These are phyloP conservation scores for Vinca minor DNA, from an alignment of 257 asterid genomes.

Conservation along the genomic window DNA sequence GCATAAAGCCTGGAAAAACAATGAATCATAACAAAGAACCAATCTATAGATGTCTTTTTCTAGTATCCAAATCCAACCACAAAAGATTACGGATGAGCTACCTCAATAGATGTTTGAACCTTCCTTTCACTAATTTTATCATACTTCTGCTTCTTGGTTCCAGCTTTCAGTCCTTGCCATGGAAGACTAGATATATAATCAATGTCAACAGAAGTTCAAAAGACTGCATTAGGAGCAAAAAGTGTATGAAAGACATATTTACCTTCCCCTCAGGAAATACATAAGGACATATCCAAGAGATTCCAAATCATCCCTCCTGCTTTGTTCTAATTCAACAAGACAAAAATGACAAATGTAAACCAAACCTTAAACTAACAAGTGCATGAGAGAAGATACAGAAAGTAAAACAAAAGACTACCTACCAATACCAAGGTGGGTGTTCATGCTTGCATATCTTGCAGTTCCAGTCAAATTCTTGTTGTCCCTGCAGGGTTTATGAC, in stretches of 20 bases:
- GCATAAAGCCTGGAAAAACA: slow-evolving; percentile 55
- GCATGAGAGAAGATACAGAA: slow-evolving; percentile 9
- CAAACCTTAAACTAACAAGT: slow-evolving; percentile 8
- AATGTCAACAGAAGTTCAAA: slow-evolving; percentile 27
- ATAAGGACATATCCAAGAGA: slow-evolving; percentile 91
- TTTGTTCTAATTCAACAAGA: slow-evolving; percentile 47
- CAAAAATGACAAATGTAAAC: slow-evolving; percentile 11
- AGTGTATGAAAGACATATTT: slow-evolving; percentile 8
- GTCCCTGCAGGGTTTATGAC: slow-evolving; percentile 48
- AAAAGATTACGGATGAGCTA: slow-evolving; percentile 16
- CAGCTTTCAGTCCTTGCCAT: slow-evolving; percentile 98
- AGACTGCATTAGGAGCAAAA: slow-evolving; percentile 14
- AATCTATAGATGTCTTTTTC: slow-evolving; percentile 4
- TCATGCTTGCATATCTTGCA: slow-evolving; percentile 97
- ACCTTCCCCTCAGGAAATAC: slow-evolving; percentile 98
- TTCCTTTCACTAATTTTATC: slow-evolving; percentile 92
- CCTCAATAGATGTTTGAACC: slow-evolving; percentile 96
- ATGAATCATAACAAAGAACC: slow-evolving; percentile 17
- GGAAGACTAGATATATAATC: slow-evolving; percentile 61
- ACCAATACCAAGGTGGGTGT: slow-evolving; percentile 97
- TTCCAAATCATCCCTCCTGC: slow-evolving; percentile 99
- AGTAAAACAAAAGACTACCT: slow-evolving; percentile 21
- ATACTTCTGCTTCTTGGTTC: slow-evolving; percentile 88
- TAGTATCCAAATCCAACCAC: slow-evolving; percentile 17
- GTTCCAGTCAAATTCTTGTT: slow-evolving; percentile 99